phyloP scores from a whole-genome alignment of 768 basidiomycete genomes.

The Phlegmacium glaucopus region DNA sequence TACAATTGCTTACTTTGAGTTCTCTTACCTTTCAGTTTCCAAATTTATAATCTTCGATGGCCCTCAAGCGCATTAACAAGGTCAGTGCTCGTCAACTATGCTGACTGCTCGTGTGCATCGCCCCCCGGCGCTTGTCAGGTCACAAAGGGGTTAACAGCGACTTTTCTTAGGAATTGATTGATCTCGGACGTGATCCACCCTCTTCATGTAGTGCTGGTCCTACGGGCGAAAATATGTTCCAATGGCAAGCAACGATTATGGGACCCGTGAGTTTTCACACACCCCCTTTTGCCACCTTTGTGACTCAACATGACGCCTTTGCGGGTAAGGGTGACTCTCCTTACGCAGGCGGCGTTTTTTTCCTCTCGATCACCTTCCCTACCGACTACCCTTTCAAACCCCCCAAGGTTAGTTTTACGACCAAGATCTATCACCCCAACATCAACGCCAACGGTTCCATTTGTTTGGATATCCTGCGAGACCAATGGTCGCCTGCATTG shows the following conservation, averaged over 20 bases:
- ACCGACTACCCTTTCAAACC: constrained; percentile 99
- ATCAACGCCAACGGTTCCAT: constrained; percentile 99
- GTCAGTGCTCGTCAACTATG: constrained; percentile 34
- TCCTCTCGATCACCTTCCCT: constrained; percentile 91
- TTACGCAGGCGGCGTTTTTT: constrained; percentile 98
- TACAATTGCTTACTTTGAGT: constrained; percentile 19
- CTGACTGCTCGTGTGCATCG: constrained; percentile 8
- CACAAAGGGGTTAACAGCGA: constrained; percentile 19
- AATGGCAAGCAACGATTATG: constrained; percentile 99
- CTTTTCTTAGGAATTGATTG: constrained; percentile 83
- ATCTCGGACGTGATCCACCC: constrained; percentile 99
- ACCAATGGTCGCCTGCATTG: constrained; percentile 98
- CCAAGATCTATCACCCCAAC: constrained; percentile 99
- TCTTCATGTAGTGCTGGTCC: constrained; percentile 99
- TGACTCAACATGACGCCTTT: constrained; percentile 24
- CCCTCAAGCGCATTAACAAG: constrained; percentile 99
- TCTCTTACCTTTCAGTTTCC: constrained; percentile 23
- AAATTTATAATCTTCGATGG: constrained; percentile 54
- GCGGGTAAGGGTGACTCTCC: constrained; percentile 85
- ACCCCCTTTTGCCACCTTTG: constrained; percentile 3
- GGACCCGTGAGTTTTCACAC: constrained; percentile 74
- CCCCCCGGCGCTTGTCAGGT: constrained; percentile 9
- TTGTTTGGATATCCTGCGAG: constrained; percentile 96
- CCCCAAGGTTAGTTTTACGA: constrained; percentile 99
- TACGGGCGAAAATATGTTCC: constrained; percentile 97